Evolutionary conservation across 2,329 filamentous ascomycete species (phyloP), one percentile per base, ranked within the genome.

Genomic region (Orbilia oligospora): DNA sequence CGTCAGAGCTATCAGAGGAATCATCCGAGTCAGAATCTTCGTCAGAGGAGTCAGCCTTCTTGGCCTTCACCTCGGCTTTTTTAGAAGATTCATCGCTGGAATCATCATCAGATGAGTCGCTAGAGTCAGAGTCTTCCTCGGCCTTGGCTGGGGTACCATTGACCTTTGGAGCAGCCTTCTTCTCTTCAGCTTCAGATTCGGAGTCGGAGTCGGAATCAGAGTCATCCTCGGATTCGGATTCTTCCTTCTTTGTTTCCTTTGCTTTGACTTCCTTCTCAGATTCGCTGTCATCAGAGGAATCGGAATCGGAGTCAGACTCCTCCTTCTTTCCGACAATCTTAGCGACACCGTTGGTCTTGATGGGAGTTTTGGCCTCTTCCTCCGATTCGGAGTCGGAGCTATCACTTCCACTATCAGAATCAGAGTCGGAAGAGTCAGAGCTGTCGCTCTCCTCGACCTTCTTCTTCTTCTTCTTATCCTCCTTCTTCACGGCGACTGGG

Each of bases 1-100:
- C 77, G 55, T 81, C 73, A n/a, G 67, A 68, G 38, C 68, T 67
- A 66, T 83, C 80, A 82, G 81, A 84, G 84, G 85, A 83, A 85
- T 84, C 79, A 82, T 81, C 55, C 83, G 83, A 83, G 86, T 84
- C 82, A 84, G 82, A 61, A 81, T 83, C 82, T 85, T 84, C 85
- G 81, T 84, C 84, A 46, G 84, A 85, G 51, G 82, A 82, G 49
- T 84, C 33, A 56, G 55, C 63, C 58, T 80, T 76, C 73, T 81
- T 80, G 24, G 38, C 44, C 30, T 68, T 63, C 20, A 44, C 53
- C 36, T 86, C 84, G 65, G 83, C 83, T 67, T 85, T 83, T 48
- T 80, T 81, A 10, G 61, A 64, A 24, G 67, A 76, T 9, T 55
- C 48, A 55, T 77, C 71, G 20, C 53, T 64, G 22, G 86, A 85